These are phyloP conservation scores for Cymbidium sinense DNA, from an alignment of 106 monocot genomes.

Conservation along the genomic window DNA sequence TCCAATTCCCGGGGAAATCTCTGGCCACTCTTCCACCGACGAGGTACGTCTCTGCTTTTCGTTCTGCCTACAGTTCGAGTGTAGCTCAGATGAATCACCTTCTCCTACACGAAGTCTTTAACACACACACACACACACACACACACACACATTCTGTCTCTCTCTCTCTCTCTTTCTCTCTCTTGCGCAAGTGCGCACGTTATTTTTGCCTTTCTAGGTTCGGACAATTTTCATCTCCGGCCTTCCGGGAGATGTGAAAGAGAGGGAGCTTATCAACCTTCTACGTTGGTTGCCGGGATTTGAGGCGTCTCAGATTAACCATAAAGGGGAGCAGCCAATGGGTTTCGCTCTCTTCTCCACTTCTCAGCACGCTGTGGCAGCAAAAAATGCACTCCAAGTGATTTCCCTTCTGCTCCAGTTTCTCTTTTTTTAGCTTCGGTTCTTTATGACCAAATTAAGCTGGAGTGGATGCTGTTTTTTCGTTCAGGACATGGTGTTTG, in stretches of 20 bases:
- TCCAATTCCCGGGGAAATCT: conserved; percentile 42
- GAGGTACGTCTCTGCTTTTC: conserved; percentile 20
- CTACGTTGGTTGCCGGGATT: conserved; percentile 93
- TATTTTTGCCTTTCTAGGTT: conserved; percentile 28
- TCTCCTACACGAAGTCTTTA: too few species aligned
- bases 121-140: too few species aligned
- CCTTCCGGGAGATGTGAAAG: conserved; percentile 86
- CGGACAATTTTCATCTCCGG: conserved; percentile 88
- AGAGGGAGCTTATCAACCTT: conserved; percentile 90
- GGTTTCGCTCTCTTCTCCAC: conserved; percentile 90
- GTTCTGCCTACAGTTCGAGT: too few species aligned
- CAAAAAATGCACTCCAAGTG: conserved; percentile 81
- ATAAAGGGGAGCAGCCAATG: conserved; percentile 86
- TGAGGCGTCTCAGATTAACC: conserved; percentile 82
- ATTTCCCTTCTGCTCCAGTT: not conserved
- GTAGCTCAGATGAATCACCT: not conserved
- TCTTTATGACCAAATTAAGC: not conserved
- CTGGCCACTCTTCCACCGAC: conserved; percentile 23
- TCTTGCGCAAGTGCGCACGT: not conserved
- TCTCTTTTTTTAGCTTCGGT: not conserved
- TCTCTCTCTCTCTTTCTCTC: not conserved
- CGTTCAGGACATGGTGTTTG: conserved; percentile 71
- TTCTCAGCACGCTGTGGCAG: conserved; percentile 62
- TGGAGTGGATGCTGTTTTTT: not conserved
- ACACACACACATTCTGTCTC: too few species aligned